Base-by-base conservation (phyloP, 2,329 filamentous ascomycete species). In the Hysterium pulicare region DNA sequence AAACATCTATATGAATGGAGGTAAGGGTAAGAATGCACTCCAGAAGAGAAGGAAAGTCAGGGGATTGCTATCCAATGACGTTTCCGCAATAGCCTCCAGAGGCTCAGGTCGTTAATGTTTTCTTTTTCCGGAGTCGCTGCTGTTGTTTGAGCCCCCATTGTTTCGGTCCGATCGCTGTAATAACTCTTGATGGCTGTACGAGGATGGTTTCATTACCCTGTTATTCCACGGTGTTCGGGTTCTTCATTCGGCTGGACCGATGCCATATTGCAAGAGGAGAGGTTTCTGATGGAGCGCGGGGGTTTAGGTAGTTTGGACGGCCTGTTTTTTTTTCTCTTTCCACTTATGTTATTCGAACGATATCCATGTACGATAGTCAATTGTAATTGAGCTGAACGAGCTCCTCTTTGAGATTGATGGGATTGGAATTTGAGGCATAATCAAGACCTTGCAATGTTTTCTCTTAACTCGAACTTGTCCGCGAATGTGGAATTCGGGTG, bases 121-220 rank as follows among this genome's bases (percentile, higher is more conserved):
- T 34, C 21, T 32, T 32, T 34, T 43, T 13, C 9, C 32, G 26
- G 17, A 21, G 11, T 10, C 16, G 38, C 24, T 28, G 15, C 17
- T 50, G 45, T 54, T 53, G 8, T 34, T 9, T 19, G 26, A 28
- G n/a, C n/a, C 26, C 26, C n/a, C 26, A n/a, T n/a, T 28, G 26
- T 28, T 28, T 28, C 26, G 26, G 26, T 28, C 26, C n/a, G 26
- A 28, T 28, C n/a, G 26, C n/a, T n/a, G 17, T 13, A 32, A 16
- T n/a, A 32, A 13, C 4, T n/a, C n/a, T n/a, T 32, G n/a, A n/a
- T n/a, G n/a, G n/a, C n/a, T n/a, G n/a, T n/a, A n/a, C n/a, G n/a
- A n/a, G n/a, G n/a, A n/a, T n/a, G n/a, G n/a, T n/a, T n/a, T n/a
- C n/a, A n/a, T n/a, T n/a, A n/a, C n/a, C n/a, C n/a, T n/a, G n/a